Evolutionary conservation across 441 rosid species (phyloP).

Genomic region (Breynia disticha): DNA sequence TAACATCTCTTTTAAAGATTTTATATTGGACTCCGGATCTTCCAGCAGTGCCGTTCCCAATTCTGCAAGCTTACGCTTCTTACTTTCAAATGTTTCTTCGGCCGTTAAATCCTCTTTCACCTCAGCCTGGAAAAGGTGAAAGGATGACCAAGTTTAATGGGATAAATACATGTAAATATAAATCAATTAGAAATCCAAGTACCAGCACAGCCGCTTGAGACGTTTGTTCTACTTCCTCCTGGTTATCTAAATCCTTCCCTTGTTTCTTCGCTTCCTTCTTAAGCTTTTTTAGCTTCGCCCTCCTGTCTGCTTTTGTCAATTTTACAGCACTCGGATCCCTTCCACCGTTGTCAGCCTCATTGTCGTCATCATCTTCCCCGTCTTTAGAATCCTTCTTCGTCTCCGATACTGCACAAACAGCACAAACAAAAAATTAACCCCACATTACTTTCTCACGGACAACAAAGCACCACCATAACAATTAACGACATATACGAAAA

Average conservation of each 20-base stretch:
- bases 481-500: background rate
- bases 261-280: constrained; percentile 70
- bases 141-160: background rate
- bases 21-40: constrained; percentile 73
- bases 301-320: constrained; percentile 67
- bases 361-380: constrained; percentile 16
- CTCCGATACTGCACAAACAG: constrained; percentile 27
- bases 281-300: constrained; percentile 63
- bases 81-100: constrained; percentile 62
- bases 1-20: constrained; percentile 65
- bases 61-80: constrained; percentile 68
- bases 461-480: background rate
- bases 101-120: constrained; percentile 79
- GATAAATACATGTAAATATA: background rate
- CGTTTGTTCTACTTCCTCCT: constrained; percentile 36
- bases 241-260: constrained; percentile 32
- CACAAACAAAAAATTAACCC: constrained; percentile 7
- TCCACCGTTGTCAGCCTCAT: constrained; percentile 14
- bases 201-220: constrained; percentile 80
- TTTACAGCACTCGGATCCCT: constrained; percentile 19
- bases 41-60: constrained; percentile 63
- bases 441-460: background rate
- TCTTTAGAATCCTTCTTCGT: constrained; percentile 20
- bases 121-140: constrained; percentile 47
- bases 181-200: constrained; percentile 3